A percentile compares a stretch with the other conserved stretches of the same genome.
Evolutionary conservation across 768 basidiomycete genomes (phyloP).

Genomic region (Basidioascus undulatus): DNA sequence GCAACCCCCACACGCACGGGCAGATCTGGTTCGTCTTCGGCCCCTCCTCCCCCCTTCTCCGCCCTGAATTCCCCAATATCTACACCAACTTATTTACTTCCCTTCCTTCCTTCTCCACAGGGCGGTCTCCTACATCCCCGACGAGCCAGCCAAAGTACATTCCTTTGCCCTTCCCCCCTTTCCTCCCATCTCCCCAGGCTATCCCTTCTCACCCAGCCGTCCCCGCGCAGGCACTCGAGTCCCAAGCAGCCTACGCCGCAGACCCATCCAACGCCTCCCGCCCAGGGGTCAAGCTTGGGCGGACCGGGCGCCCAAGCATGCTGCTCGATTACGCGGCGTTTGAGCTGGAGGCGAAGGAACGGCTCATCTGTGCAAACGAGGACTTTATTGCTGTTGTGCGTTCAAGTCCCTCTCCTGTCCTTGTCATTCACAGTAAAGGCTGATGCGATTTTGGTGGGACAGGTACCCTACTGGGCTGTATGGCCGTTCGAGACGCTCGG

Average conservation of each 20-base stretch:
- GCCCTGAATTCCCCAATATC: too few species aligned
- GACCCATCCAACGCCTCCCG: too few species aligned
- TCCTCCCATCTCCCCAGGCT: conserved; percentile 7
- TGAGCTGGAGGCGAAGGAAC: conserved; percentile 32
- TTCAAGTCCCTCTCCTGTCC: too few species aligned
- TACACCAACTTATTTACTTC: too few species aligned
- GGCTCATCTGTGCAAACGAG: conserved; percentile 44
- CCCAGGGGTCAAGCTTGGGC: too few species aligned
- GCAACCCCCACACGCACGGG: conserved; percentile 81
- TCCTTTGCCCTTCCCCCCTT: too few species aligned
- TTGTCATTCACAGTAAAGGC: too few species aligned
- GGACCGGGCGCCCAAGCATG: conserved; percentile 40
- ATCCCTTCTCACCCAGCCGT: conserved; percentile 1
- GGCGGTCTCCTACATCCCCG: conserved; percentile 41
- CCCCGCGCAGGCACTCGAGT: not conserved
- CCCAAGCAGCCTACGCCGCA: too few species aligned
- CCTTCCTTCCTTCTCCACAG: too few species aligned
- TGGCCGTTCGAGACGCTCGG: conserved; percentile 77
- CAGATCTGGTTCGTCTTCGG: conserved; percentile 69
- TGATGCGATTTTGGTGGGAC: too few species aligned
- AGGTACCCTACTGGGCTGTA: conserved; percentile 90
- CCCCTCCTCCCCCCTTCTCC: too few species aligned
- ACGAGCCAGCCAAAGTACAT: conserved; percentile 29
- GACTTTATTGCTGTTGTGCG: conserved; percentile 63
- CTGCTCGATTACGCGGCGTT: conserved; percentile 55